These are phyloP conservation scores for Albugo laibachii DNA, from an alignment of 352 stramenopile genomes.

Conservation along the genomic window DNA sequence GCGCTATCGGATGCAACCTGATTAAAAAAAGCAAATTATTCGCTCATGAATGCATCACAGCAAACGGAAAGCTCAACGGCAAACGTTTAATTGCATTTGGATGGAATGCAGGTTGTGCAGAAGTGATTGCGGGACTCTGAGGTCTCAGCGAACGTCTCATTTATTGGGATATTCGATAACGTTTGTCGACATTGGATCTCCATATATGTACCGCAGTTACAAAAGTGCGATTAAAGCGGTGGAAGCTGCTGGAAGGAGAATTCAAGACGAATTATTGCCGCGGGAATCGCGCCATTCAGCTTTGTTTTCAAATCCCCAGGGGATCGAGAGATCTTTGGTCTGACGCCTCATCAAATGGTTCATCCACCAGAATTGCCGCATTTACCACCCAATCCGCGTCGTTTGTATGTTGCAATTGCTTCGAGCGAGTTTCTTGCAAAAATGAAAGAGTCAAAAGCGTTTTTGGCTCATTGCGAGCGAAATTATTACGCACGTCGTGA, in stretches of 20 bases:
- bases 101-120: slow-evolving; percentile 84
- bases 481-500: slow-evolving; percentile 86
- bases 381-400: slow-evolving; percentile 35
- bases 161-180: slow-evolving; percentile 84
- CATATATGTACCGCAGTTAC: slow-evolving; percentile 94
- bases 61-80: slow-evolving; percentile 48
- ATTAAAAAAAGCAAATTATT: slow-evolving; percentile 85
- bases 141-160: slow-evolving; percentile 87
- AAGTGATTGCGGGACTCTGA: slow-evolving; percentile 88
- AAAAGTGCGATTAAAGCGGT: slow-evolving; percentile 77
- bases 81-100: slow-evolving; percentile 88
- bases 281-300: slow-evolving; percentile 59
- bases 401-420: slow-evolving; percentile 66
- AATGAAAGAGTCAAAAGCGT: slow-evolving; percentile 11
- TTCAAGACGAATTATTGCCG: slow-evolving; percentile 61
- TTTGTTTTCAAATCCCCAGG: slow-evolving; percentile 90
- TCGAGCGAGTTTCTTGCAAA: slow-evolving; percentile 55
- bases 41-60: slow-evolving; percentile 92
- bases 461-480: slow-evolving; percentile 22
- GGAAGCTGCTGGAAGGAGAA: slow-evolving; percentile 53
- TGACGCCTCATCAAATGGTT: slow-evolving; percentile 91
- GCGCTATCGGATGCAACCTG: slow-evolving; percentile 82
- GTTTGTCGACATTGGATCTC: slow-evolving; percentile 84
- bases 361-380: slow-evolving; percentile 63
- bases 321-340: slow-evolving; percentile 86